These are phyloP conservation scores for Rhododendron molle DNA, from an alignment of 148 eudicot species.

Conservation along the genomic window DNA sequence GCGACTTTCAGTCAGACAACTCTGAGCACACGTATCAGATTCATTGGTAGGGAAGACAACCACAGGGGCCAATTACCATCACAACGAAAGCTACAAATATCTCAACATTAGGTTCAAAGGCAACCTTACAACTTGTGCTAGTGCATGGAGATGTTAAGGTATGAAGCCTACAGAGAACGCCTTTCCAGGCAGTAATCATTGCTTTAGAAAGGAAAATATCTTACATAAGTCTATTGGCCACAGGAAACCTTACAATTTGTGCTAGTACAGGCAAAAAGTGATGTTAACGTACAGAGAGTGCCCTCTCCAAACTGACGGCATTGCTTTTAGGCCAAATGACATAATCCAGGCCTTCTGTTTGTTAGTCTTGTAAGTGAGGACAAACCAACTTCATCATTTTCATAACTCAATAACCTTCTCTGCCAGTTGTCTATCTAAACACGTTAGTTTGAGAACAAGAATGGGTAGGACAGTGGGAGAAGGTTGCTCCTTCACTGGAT, in stretches of 20 bases:
- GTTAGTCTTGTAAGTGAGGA: background rate
- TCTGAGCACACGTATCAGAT: background rate
- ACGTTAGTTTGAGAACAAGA: background rate
- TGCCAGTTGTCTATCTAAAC: background rate
- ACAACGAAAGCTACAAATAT: background rate
- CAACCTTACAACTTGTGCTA: background rate
- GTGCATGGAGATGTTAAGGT: background rate
- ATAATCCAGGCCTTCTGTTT: background rate
- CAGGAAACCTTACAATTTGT: background rate
- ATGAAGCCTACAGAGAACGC: background rate
- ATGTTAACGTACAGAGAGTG: background rate
- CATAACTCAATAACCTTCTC: background rate
- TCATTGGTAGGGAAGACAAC: background rate
- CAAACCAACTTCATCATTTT: background rate
- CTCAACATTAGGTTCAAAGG: background rate
- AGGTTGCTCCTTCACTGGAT: background rate
- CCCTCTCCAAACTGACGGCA: background rate
- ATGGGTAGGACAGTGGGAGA: background rate
- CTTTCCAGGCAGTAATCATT: background rate
- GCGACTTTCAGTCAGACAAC: background rate
- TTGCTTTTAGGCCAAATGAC: background rate
- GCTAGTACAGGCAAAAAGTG: no score
- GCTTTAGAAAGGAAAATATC: background rate
- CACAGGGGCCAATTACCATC: background rate
- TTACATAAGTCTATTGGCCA: background rate